Base-by-base conservation (phyloP, 2,329 filamentous ascomycete species). In the Grosmannia serpens region DNA sequence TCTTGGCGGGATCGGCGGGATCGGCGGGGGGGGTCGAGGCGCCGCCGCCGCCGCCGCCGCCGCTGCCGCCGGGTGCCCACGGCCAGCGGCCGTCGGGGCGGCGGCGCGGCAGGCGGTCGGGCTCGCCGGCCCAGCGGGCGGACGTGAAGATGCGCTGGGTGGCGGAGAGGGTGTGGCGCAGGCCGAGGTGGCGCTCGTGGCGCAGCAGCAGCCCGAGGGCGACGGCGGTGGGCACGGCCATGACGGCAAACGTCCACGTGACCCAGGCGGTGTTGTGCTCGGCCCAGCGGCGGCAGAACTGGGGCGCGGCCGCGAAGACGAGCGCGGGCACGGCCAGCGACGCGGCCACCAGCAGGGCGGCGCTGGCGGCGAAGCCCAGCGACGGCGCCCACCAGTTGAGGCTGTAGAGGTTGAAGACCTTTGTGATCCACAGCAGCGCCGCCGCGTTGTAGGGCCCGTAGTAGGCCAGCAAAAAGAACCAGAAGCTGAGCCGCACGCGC, bases 381-480 rank as follows among this genome's bases (percentile, higher is more conserved):
- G 78, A 78, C 58, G 80, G 74, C 9, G 84, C 84, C 84, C 84
- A 87, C 84, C 84, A 87, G 70, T 87, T 87, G 59, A 87, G 73
- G 61, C 80, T 83, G 73, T 87, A 87, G 26, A 87, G 75, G 65
- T 87, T 87, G 69, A 87, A 87, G 6, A 87, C 78, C 66, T 86
- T 87, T 53, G 84, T 87, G 67, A 87, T 86, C 83, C 84, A 87
- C 61, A 85, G 79, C 64, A 87, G 71, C 2, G 84, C 84, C 5
- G 82, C 85, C 27, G 86, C 66, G 67, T 84, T 86, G 70, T 87
- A 87, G 64, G 86, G 80, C 59, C 83, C 82, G 68, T 87, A 87
- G 71, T 86, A 87, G 59, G 86, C 79, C 54, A 86, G 79, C 44
- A 87, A 73, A 66, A 87, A 87, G 74, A 86, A 86, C 84, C 84